Percentiles rank a stretch among this genome's conserved stretches.
Evolutionary conservation across 371 early-diverging fungal species (phyloP).

Genomic region (Syncephalastrum monosporum): DNA sequence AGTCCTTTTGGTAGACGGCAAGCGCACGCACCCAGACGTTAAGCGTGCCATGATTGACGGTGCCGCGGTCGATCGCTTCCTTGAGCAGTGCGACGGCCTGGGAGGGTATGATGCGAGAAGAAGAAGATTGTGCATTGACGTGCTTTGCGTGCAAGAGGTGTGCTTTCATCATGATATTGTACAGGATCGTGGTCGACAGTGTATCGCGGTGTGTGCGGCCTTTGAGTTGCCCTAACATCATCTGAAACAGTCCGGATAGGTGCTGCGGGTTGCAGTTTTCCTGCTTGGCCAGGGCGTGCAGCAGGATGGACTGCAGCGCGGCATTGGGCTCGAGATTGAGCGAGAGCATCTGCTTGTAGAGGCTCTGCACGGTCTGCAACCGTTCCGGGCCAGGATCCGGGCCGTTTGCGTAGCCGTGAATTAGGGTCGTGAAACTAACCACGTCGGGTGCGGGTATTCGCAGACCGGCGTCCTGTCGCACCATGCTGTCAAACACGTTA

Average conservation of each 20-base stretch:
- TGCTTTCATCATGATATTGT: conserved; percentile 48
- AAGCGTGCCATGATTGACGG: conserved; percentile 27
- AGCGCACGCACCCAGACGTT: conserved; percentile 45
- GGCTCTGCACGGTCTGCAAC: conserved; percentile 10
- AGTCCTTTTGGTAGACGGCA: conserved; percentile 29
- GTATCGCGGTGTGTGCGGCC: not conserved
- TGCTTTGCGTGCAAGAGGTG: conserved; percentile 26
- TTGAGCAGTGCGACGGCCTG: too few species aligned
- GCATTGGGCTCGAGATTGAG: conserved; percentile 20
- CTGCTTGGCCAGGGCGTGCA: conserved; percentile 27
- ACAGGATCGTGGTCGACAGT: conserved; percentile 19
- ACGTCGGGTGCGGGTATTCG: conserved; percentile 40
- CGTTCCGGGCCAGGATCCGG: conserved; percentile 8
- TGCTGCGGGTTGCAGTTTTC: conserved; percentile 5
- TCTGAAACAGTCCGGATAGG: conserved; percentile 17
- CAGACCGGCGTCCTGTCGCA: conserved; percentile 7
- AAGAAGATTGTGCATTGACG: too few species aligned
- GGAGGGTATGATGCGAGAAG: too few species aligned
- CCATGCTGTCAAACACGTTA: conserved; percentile 26
- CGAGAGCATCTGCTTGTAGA: conserved; percentile 24
- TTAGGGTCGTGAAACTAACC: conserved; percentile 38
- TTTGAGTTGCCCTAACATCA: conserved; percentile 13
- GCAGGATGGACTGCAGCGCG: conserved; percentile 28
- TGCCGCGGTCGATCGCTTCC: too few species aligned
- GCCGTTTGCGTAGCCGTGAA: conserved; percentile 32